Base-by-base conservation (phyloP, 345 rosid genomes). In the Sonneratia alba region DNA sequence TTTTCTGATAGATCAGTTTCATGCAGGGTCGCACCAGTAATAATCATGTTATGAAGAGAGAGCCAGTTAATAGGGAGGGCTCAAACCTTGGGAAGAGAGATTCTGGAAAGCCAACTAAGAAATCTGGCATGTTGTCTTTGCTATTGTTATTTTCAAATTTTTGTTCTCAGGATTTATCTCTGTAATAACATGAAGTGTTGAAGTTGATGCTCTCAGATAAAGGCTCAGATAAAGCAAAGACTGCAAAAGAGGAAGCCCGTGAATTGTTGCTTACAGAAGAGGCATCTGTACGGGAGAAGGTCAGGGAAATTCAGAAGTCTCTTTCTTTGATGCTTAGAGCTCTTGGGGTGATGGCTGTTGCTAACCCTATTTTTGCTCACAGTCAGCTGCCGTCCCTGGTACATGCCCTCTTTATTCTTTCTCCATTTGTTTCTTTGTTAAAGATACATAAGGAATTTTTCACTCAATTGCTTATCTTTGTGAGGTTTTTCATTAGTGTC, bases 241-340 rank as follows among this genome's bases (percentile, higher is more conserved):
- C 92, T 7, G 88, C 97, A 66, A 95, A 95, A 79, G 97, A 91
- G 82, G 99, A 92, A 81, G 99, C 96, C 62, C 92, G 97, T 11
- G 97, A 92, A 73, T 73, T 87, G 78, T 74, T 95, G 89, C 97
- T 95, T 69, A 87, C 80, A 82, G 99, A 92, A 81, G 99, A 95
- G 87, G 89, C 90, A 62, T 79, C 85, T 14, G 76, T 80, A 73
- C 96, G 99, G 51, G 87, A 85, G 81, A 85, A 81, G 65, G 96
- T 95, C 75, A 72, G 38, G 57, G 78, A 55, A 68, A 84, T 92
- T 80, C 91, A 95, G 69, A 81, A 74, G 59, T 89, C 81, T 77
- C 83, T 95, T 65, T 87, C 96, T 49, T 72, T 86, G 82, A 82
- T 87, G 85, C 96, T 95, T 51, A 79, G 80, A 70, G 89, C 92